phyloP scores from a whole-genome alignment of 257 asterid species.

The Jacaranda mimosifolia region DNA sequence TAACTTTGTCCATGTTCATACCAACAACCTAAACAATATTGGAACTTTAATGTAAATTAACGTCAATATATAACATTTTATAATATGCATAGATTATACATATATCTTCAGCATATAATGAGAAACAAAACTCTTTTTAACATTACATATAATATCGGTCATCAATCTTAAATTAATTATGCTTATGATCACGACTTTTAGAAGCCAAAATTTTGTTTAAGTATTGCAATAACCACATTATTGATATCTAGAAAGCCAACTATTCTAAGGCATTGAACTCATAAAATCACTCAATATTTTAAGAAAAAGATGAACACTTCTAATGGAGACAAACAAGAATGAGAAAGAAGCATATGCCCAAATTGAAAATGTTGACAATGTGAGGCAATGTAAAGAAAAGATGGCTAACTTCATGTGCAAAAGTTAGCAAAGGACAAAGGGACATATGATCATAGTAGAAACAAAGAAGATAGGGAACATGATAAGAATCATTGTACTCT shows the following conservation, averaged over 20 bases:
- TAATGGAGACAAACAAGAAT: conserved; percentile 23
- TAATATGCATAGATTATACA: no score
- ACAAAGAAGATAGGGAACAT: conserved; percentile 52
- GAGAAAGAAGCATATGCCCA: conserved; percentile 6
- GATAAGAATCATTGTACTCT: conserved; percentile 27
- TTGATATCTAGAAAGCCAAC: neutral
- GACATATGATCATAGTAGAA: conserved; percentile 42
- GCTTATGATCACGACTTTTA: conserved; percentile 1
- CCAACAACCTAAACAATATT: no score
- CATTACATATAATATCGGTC: no score
- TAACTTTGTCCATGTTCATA: no score
- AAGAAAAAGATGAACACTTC: neutral
- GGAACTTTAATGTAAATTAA: no score
- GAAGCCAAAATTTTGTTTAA: neutral
- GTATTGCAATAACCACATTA: neutral
- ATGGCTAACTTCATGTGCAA: conserved; percentile 3
- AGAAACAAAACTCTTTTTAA: no score
- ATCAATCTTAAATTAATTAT: neutral
- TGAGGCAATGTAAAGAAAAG: neutral
- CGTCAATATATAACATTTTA: no score
- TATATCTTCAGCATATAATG: no score
- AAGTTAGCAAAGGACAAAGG: conserved; percentile 36
- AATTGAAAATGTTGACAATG: conserved; percentile 32
- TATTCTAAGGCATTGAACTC: neutral
- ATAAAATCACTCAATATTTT: conserved; percentile 8